A percentile compares a stretch with the other conserved stretches of the same genome.
Conservation (phyloP, 768 basidiomycete species). For the Cystoderma amianthinum region DNA sequence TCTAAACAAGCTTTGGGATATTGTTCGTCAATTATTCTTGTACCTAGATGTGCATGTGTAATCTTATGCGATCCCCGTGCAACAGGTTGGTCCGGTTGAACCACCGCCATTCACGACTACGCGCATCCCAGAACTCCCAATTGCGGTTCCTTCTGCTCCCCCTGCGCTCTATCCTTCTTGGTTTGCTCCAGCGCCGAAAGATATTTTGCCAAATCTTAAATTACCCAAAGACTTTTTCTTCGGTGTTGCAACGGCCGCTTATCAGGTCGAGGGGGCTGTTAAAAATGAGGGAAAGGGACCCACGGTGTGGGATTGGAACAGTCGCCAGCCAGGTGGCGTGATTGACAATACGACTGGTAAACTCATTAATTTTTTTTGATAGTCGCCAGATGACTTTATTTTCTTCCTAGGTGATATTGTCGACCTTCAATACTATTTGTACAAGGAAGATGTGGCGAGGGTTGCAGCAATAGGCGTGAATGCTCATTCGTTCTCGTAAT, state of each 20-base stretch:
- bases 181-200: conserved; percentile 34
- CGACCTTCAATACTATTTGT: conserved; percentile 44
- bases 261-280: conserved; percentile 46
- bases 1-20: conserved; percentile 32
- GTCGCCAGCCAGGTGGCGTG: conserved; percentile 32
- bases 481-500: conserved; percentile 45
- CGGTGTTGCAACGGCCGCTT: conserved; percentile 46
- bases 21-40: conserved; percentile 17
- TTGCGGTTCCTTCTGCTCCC: conserved; percentile 33
- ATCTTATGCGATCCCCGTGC: too few relatives aligned
- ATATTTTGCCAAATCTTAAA: conserved; percentile 34
- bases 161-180: conserved; percentile 38
- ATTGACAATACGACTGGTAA: conserved; percentile 37
- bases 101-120: conserved; percentile 40
- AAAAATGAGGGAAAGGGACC: conserved; percentile 44
- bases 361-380: neutral
- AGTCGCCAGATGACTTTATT: neutral
- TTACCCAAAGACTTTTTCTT: conserved; percentile 42
- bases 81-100: conserved; percentile 34
- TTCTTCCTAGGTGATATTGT: conserved; percentile 32
- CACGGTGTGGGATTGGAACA: conserved; percentile 44
- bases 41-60: neutral
- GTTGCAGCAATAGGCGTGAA: conserved; percentile 44
- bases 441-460: conserved; percentile 45
- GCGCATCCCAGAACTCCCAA: conserved; percentile 24